Conservation (phyloP, 139 green algal species). For the Chlorokybus atmophyticus region DNA sequence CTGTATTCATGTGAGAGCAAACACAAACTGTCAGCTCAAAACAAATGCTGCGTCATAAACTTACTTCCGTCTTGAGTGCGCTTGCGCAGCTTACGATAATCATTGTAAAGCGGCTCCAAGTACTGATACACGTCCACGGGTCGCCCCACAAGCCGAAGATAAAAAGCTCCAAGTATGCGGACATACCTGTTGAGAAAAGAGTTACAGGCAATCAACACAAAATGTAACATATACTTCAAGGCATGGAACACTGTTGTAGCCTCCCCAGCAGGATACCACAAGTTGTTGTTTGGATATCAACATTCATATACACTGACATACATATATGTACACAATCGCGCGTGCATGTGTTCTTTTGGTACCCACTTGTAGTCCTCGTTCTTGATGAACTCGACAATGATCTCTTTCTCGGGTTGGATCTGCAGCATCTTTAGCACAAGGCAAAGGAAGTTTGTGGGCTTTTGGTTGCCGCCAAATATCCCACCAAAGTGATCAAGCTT, state of each 20-base stretch:
- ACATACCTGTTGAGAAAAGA: conserved; percentile 28
- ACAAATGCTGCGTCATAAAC: conserved; percentile 1
- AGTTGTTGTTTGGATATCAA: too few relatives aligned
- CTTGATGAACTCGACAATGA: conserved; percentile 93
- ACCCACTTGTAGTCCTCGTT: conserved; percentile 98
- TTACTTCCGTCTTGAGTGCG: conserved; percentile 15
- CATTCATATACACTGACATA: too few relatives aligned
- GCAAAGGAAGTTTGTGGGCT: conserved; percentile 84
- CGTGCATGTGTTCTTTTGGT: too few relatives aligned
- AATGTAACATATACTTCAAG: too few relatives aligned
- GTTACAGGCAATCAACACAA: too few relatives aligned
- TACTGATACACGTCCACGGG: conserved; percentile 89
- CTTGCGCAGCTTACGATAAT: conserved; percentile 64
- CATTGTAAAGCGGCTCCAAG: conserved; percentile 93
- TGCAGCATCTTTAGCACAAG: conserved; percentile 95
- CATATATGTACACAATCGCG: too few relatives aligned
- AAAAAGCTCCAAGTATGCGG: conserved; percentile 74
- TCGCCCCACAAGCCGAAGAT: conserved; percentile 79
- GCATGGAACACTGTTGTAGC: too few relatives aligned
- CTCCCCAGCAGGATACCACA: too few relatives aligned
- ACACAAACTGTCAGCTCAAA: background rate
- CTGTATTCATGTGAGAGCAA: background rate
- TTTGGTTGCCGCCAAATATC: conserved; percentile 67
- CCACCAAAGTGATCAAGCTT: conserved; percentile 62
- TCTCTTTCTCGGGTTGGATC: conserved; percentile 92